Percentiles rank a stretch among this genome's conserved stretches.
These are phyloP conservation scores for Alternaria gaisen DNA, from an alignment of 2,329 filamentous ascomycete species.

Conservation along the genomic window DNA sequence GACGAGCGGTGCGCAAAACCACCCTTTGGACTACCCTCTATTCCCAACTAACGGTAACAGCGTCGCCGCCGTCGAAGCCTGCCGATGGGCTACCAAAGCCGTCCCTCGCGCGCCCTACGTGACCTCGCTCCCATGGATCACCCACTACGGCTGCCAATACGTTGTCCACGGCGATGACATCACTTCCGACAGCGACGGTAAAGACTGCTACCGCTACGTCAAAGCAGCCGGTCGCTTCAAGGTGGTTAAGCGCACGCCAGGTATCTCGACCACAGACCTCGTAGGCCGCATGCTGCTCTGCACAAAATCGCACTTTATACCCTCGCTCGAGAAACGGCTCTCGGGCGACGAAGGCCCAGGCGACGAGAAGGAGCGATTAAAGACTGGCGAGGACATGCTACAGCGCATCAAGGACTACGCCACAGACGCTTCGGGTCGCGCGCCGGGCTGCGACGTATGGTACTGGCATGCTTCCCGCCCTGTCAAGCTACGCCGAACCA, in stretches of 20 bases:
- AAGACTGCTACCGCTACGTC: conserved; percentile 98
- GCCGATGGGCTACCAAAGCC: conserved; percentile 89
- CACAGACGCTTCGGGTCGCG: conserved; percentile 77
- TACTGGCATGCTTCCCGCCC: conserved; percentile 72
- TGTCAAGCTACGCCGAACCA: conserved; percentile 49
- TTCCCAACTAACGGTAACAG: conserved; percentile 54
- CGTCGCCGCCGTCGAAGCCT: conserved; percentile 89
- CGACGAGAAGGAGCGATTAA: conserved; percentile 70
- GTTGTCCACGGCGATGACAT: conserved; percentile 98
- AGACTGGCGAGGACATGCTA: conserved; percentile 72
- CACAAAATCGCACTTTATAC: conserved; percentile 93
- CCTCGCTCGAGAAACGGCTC: conserved; percentile 74
- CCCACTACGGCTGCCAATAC: conserved; percentile 92
- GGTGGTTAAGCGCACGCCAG: conserved; percentile 94
- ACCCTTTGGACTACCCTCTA: background rate
- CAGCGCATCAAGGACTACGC: conserved; percentile 86
- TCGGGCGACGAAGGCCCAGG: conserved; percentile 77
- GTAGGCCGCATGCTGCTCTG: conserved; percentile 97
- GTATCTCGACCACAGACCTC: conserved; percentile 97
- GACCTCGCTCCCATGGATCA: conserved; percentile 91
- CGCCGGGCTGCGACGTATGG: conserved; percentile 84
- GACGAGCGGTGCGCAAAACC: conserved; percentile 72
- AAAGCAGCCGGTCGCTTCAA: conserved; percentile 94
- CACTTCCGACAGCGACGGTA: conserved; percentile 89
- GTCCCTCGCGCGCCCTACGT: conserved; percentile 92